phyloP scores from a whole-genome alignment of 1,284 basidiomycete species.

The Apiotrichum siamense region DNA sequence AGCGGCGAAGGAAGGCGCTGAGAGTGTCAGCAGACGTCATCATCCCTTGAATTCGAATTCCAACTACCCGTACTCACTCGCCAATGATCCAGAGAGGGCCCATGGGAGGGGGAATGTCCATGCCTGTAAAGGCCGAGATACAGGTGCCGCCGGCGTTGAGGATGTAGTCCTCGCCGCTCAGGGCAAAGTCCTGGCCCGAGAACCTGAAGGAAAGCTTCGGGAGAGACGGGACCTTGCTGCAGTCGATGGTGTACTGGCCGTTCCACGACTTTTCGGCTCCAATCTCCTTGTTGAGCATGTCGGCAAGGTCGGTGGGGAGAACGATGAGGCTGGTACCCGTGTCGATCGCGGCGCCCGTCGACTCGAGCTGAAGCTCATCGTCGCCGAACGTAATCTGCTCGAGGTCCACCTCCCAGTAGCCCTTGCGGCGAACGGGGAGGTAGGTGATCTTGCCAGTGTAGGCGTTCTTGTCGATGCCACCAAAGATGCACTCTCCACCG shows the following conservation, averaged over 20 bases:
- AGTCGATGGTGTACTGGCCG: slow-evolving; percentile 90
- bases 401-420: slow-evolving; percentile 98
- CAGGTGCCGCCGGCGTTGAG: slow-evolving; percentile 85
- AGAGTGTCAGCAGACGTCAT: background rate
- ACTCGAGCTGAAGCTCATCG: slow-evolving; percentile 77
- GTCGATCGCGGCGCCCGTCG: slow-evolving; percentile 92
- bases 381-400: slow-evolving; percentile 77
- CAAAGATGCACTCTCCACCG: slow-evolving; percentile 89
- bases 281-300: slow-evolving; percentile 95
- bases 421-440: slow-evolving; percentile 88
- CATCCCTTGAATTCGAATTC: too few relatives aligned
- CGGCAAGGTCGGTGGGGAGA: slow-evolving; percentile 87
- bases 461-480: slow-evolving; percentile 75
- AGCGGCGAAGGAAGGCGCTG: slow-evolving; percentile 76
- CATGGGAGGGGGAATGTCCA: slow-evolving; percentile 85
- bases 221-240: slow-evolving; percentile 70
- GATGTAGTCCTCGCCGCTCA: slow-evolving; percentile 79
- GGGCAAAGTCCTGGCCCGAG: slow-evolving; percentile 3
- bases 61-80: slow-evolving; percentile 45
- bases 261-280: slow-evolving; percentile 90
- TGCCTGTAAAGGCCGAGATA: slow-evolving; percentile 85
- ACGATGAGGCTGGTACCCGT: slow-evolving; percentile 56
- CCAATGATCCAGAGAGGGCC: slow-evolving; percentile 91
- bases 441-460: slow-evolving; percentile 81
- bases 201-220: slow-evolving; percentile 49